Conservation (phyloP, 306 rosid species). For the Pachyrhizus erosus region DNA sequence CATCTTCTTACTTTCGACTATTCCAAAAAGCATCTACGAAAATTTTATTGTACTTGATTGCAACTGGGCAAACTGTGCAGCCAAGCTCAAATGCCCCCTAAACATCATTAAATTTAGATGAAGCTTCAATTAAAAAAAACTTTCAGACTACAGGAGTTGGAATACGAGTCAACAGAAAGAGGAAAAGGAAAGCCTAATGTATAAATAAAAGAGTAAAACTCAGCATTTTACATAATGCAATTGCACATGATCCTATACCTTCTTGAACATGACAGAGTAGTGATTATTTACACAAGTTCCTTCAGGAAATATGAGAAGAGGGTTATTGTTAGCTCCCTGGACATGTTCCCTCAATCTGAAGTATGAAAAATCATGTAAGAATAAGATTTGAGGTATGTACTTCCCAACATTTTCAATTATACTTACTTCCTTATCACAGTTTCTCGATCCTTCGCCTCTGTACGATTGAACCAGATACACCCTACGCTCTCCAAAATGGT, state of each 20-base stretch:
- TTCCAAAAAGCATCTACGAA: conserved; percentile 95
- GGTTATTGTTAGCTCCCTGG: conserved; percentile 75
- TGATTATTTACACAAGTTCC: conserved; percentile 94
- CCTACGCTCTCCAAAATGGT: conserved; percentile 92
- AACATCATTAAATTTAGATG: conserved; percentile 35
- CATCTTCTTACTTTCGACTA: conserved; percentile 79
- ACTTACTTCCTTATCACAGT: conserved; percentile 82
- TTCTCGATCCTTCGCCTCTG: conserved; percentile 85
- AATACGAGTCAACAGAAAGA: neutral
- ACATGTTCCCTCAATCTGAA: conserved; percentile 83
- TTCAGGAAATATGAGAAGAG: conserved; percentile 91
- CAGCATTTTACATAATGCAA: neutral
- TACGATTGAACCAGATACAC: conserved; percentile 83
- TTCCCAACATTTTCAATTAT: conserved; percentile 23
- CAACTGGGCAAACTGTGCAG: conserved; percentile 84
- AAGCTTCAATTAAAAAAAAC: conserved; percentile 7
- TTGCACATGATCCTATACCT: conserved; percentile 51
- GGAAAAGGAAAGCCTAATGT: neutral
- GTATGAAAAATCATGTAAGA: conserved; percentile 23
- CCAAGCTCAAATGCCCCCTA: conserved; percentile 97
- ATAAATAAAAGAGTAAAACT: conserved; percentile 2
- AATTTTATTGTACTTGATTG: conserved; percentile 88
- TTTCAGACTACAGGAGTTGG: neutral
- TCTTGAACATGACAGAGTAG: conserved; percentile 91
- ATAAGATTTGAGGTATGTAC: neutral